Base-by-base conservation (phyloP, 352 stramenopile genomes). In the Pythium dissotocum region DNA sequence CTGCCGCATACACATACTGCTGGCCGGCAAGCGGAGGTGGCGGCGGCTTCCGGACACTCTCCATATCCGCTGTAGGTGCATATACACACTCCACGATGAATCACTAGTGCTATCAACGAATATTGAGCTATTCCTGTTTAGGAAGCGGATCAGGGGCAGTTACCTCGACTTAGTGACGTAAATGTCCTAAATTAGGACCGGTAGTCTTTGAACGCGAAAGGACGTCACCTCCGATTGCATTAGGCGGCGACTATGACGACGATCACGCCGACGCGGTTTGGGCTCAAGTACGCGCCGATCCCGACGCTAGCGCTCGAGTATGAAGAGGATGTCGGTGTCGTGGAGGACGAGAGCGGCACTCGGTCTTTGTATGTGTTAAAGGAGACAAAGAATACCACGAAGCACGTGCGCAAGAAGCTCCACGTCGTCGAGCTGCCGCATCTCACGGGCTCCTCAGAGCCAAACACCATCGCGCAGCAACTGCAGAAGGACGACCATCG, bases 301-400 rank as follows among this genome's bases (percentile, higher is more conserved):
- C 85, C 87, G 58, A 95, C 87, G 36, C 71, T 95, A 1, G 82
- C 87, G 33, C 77, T 95, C 40, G 87, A 95, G 72, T 95, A 95
- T 53, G 85, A 95, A 54, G 83, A 90, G 51, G 77, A 89, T 65
- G 40, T 82, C 7, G 68, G 63, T 26, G 58, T 57, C 13, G 60
- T 79, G 26, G 73, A 82, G 33, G 79, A 85, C 65, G 70, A 65
- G 2, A 67, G 68, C 4, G 73, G 58, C 26, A 40, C 60, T 16
- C 73, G 69, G 9, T 93, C 85, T 55, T 70, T 91, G 56, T 91
- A 89, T 51, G 77, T 91, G 42, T 78, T 87, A 61, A 73, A 72
- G 67, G 73, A 80, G 42, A 54, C 32, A 0, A 6, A 5, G n/a
- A 6, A 18, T 4, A 18, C 28, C 5, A 24, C 28, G 4, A 5